Evolutionary conservation across 306 rosid genomes (phyloP).

Genomic region (Gynostemma pentaphyllum): DNA sequence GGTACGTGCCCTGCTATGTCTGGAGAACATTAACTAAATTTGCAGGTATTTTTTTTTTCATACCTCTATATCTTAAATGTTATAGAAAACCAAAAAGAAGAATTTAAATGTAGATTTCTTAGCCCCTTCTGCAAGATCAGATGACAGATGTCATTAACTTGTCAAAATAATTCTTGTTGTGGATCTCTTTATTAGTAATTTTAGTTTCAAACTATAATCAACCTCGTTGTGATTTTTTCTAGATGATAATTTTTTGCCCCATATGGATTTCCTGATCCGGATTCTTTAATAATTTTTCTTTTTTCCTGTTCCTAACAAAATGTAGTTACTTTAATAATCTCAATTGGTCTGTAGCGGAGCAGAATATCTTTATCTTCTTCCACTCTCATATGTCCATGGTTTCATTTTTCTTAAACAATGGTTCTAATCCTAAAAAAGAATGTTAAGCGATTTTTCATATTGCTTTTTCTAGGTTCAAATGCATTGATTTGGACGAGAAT

Average conservation of each 20-base stretch:
- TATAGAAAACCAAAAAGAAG: not conserved
- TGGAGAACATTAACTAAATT: not conserved
- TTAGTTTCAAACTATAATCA: not conserved
- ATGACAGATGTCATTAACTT: not conserved
- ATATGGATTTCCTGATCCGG: not conserved
- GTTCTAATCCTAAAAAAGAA: not conserved
- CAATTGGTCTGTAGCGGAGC: not conserved
- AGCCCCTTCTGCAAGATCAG: not conserved
- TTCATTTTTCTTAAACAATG: too few relatives aligned
- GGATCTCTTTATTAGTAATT: not conserved
- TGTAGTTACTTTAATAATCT: not conserved
- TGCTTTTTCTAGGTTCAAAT: conserved; percentile 69
- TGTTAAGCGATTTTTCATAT: not conserved
- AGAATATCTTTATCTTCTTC: not conserved
- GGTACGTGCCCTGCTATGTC: conserved; percentile 32
- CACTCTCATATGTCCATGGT: not conserved
- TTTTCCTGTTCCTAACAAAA: not conserved
- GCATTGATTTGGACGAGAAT: conserved; percentile 93
- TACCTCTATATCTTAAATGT: not conserved
- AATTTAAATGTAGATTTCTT: not conserved
- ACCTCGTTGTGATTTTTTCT: too few relatives aligned
- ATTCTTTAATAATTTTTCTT: not conserved
- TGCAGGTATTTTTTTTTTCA: not conserved
- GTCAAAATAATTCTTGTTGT: not conserved
- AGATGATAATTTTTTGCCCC: too few relatives aligned